phyloP scores from a whole-genome alignment of 768 basidiomycete species.

The Imleria badia region DNA sequence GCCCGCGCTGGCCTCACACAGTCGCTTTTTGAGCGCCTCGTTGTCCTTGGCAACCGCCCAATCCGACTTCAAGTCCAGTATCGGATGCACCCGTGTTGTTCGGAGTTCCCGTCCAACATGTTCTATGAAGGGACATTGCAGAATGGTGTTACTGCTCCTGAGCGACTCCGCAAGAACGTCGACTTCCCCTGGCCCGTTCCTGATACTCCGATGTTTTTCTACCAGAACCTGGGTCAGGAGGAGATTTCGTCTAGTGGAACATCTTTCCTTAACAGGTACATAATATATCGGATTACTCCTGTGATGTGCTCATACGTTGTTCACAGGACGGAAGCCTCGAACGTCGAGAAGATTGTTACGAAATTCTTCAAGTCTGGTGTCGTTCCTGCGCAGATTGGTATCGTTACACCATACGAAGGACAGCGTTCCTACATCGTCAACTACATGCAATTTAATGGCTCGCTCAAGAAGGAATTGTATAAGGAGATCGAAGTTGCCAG shows the following conservation, averaged over 20 bases:
- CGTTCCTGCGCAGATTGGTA: constrained; percentile 91
- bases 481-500: constrained; percentile 99
- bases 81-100: constrained; percentile 99
- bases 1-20: constrained; percentile 98
- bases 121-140: constrained; percentile 99
- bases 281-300: neutral
- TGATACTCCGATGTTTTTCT: constrained; percentile 99
- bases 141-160: constrained; percentile 98
- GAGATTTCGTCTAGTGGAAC: constrained; percentile 99
- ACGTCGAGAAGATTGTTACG: constrained; percentile 99
- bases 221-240: constrained; percentile 98
- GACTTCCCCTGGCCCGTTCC: constrained; percentile 99
- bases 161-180: constrained; percentile 94
- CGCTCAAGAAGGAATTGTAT: constrained; percentile 97
- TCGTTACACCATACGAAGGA: constrained; percentile 98
- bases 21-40: constrained; percentile 96
- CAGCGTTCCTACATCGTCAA: constrained; percentile 98
- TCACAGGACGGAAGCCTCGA: constrained; percentile 91
- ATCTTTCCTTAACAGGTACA: constrained; percentile 90
- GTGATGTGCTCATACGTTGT: constrained; percentile 5
- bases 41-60: constrained; percentile 91
- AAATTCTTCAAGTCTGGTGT: constrained; percentile 99
- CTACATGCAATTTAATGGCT: constrained; percentile 99
- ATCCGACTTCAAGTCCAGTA: constrained; percentile 99
- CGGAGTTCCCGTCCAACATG: constrained; percentile 99